Conservation (phyloP, 192 early-diverging fungal species). For the Spizellomyces sp. region DNA sequence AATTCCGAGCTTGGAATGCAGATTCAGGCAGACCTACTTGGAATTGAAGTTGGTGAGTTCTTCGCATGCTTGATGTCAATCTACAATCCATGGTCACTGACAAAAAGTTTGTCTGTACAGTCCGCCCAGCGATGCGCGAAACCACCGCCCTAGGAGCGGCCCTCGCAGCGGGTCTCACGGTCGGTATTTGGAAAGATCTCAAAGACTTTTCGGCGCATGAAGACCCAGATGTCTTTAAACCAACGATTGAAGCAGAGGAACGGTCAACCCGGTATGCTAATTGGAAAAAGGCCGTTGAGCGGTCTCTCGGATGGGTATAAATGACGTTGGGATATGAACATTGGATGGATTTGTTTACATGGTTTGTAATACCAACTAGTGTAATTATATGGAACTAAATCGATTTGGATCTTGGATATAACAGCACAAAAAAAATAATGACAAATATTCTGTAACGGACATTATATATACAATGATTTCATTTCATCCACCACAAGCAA, state of each 20-base stretch:
- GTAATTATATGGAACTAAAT: too few species aligned
- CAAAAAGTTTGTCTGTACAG: not conserved
- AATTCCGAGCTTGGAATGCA: slow-evolving; percentile 92
- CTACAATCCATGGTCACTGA: not conserved
- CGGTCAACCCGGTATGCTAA: slow-evolving; percentile 13
- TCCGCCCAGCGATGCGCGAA: slow-evolving; percentile 83
- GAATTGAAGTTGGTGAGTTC: slow-evolving; percentile 62
- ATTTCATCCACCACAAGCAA: too few species aligned
- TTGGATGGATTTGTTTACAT: not conserved
- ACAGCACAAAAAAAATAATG: too few species aligned
- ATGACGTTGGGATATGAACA: not conserved
- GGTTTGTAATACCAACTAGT: too few species aligned
- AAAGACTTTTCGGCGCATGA: slow-evolving; percentile 39
- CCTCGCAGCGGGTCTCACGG: slow-evolving; percentile 80
- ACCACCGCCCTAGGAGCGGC: slow-evolving; percentile 92
- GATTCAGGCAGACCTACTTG: slow-evolving; percentile 83
- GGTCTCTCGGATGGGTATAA: slow-evolving; percentile 21
- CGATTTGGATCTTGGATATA: too few species aligned
- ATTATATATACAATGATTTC: too few species aligned
- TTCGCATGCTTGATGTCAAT: too few species aligned
- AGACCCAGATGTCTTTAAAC: slow-evolving; percentile 18
- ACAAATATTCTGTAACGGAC: too few species aligned
- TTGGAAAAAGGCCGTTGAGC: slow-evolving; percentile 27
- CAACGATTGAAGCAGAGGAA: slow-evolving; percentile 9
- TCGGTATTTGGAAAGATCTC: slow-evolving; percentile 65